Evolutionary conservation across 306 rosid genomes (phyloP).

Genomic region (Crataegus laevigata): DNA sequence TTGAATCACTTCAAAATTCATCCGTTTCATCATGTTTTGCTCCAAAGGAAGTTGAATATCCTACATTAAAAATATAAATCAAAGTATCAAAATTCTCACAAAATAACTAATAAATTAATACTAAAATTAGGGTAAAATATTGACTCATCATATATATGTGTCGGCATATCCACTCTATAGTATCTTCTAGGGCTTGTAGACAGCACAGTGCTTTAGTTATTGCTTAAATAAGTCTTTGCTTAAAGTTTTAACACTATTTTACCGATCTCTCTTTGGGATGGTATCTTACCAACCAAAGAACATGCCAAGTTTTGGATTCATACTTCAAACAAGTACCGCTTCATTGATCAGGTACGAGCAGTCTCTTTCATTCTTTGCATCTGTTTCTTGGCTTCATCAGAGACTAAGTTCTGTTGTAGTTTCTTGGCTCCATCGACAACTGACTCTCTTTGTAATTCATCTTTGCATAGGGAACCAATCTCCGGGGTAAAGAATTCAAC

Average conservation of each 20-base stretch:
- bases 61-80: too few species aligned
- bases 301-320: slow-evolving; percentile 71
- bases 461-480: slow-evolving; percentile 67
- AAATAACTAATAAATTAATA: too few species aligned
- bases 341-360: slow-evolving; percentile 52
- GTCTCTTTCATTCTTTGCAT: background rate
- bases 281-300: slow-evolving; percentile 80
- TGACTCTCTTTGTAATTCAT: background rate
- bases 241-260: slow-evolving; percentile 8
- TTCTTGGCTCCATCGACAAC: background rate
- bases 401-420: background rate
- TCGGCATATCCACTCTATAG: background rate
- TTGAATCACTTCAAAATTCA: too few species aligned
- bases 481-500: slow-evolving; percentile 79
- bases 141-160: too few species aligned
- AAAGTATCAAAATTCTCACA: too few species aligned
- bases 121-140: too few species aligned
- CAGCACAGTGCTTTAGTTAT: background rate
- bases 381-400: background rate
- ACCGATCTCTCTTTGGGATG: slow-evolving; percentile 94
- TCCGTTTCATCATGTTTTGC: too few species aligned
- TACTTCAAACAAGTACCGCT: slow-evolving; percentile 75
- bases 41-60: too few species aligned
- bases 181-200: background rate
- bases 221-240: background rate